These are phyloP conservation scores for Chlamydomonas reinhardtii DNA, from an alignment of 163 green algal genomes.

Conservation along the genomic window DNA sequence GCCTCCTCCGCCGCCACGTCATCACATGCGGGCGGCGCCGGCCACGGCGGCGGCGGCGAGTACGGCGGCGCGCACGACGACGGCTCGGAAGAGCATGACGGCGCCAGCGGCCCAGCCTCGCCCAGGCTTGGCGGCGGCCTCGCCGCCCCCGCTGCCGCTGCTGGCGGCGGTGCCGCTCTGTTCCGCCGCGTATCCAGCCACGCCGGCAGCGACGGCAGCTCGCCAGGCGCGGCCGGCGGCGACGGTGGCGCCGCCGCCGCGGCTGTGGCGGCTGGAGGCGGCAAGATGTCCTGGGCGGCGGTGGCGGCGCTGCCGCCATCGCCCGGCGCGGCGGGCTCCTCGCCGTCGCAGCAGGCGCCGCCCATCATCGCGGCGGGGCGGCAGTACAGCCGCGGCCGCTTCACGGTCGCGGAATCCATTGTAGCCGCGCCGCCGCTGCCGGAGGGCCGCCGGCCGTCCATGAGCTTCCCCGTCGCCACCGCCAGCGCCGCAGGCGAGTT, in stretches of 20 bases:
- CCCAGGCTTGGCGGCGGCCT: neutral
- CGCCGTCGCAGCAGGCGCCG: neutral
- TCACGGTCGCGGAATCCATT: constrained; percentile 36
- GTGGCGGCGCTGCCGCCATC: neutral
- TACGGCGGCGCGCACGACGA: neutral
- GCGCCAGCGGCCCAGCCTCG: constrained; percentile 15
- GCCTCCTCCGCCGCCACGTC: neutral
- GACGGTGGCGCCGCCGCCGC: neutral
- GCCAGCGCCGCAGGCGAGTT: neutral
- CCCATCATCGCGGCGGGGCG: neutral
- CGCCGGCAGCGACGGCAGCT: neutral
- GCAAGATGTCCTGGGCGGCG: neutral
- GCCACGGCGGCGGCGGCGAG: neutral
- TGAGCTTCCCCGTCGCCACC: neutral
- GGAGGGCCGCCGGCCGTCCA: neutral
- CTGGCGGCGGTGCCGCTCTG: neutral
- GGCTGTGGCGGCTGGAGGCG: neutral
- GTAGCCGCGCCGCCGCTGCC: constrained; percentile 1
- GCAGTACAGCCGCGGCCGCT: constrained; percentile 42
- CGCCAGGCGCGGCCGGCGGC: too few species aligned
- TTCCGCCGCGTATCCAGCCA: neutral
- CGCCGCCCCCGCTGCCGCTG: neutral
- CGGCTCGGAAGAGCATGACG: constrained; percentile 35
- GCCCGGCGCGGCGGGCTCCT: neutral
- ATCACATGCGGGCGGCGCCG: neutral